These are phyloP conservation scores for Wickerhamomyces hampshirensis DNA, from an alignment of 805 yeast species.

Conservation along the genomic window DNA sequence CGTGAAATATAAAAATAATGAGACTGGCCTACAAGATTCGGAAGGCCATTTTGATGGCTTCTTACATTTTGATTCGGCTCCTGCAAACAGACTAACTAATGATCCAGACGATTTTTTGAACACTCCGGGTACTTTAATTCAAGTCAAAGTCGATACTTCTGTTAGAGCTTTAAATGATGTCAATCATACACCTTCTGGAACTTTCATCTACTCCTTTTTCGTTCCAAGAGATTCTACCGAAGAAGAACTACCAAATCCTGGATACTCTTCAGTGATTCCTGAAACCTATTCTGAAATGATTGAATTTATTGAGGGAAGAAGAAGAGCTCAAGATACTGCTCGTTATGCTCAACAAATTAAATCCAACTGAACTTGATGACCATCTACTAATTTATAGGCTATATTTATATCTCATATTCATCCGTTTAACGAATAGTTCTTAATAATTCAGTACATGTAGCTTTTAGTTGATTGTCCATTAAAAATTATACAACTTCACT, in stretches of 20 bases:
- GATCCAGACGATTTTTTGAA: conserved; percentile 55
- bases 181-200: conserved; percentile 68
- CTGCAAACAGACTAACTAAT: conserved; percentile 49
- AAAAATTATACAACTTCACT: too few relatives aligned
- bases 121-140: conserved; percentile 82
- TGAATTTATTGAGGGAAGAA: conserved; percentile 83
- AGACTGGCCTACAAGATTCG: too few relatives aligned
- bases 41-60: conserved; percentile 22
- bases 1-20: conserved; percentile 7
- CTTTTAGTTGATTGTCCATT: neutral
- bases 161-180: conserved; percentile 66
- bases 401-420: too few relatives aligned
- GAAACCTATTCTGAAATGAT: conserved; percentile 90
- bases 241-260: conserved; percentile 35
- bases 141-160: conserved; percentile 81
- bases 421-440: too few relatives aligned
- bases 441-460: too few relatives aligned
- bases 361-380: conserved; percentile 4
- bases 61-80: conserved; percentile 49
- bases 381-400: neutral
- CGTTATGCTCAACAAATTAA: conserved; percentile 48
- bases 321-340: conserved; percentile 84
- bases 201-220: conserved; percentile 84
- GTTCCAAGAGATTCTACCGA: conserved; percentile 56
- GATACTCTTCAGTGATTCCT: conserved; percentile 77